These are phyloP conservation scores for Candida fluviatilis DNA, from an alignment of 805 yeast genomes.

Conservation along the genomic window DNA sequence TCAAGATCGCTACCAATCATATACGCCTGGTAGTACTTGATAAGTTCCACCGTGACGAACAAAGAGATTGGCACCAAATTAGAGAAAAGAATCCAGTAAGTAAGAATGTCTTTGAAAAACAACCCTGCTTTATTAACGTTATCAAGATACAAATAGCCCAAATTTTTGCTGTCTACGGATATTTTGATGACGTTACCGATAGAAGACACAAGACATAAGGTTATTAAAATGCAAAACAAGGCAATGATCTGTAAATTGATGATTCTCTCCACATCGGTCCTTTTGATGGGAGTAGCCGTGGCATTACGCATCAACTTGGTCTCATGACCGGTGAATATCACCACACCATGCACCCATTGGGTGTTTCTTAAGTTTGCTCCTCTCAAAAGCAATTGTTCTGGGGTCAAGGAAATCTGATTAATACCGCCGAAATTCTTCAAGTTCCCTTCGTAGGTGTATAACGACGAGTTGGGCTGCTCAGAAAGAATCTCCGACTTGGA, in stretches of 20 bases:
- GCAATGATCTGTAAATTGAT: conserved; percentile 91
- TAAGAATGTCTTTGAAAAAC: conserved; percentile 82
- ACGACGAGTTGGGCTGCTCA: conserved; percentile 90
- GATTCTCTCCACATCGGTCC: conserved; percentile 94
- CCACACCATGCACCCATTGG: conserved; percentile 91
- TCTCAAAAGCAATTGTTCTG: conserved; percentile 87
- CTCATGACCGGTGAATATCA: conserved; percentile 96
- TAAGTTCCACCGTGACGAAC: conserved; percentile 93
- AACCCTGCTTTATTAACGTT: conserved; percentile 64
- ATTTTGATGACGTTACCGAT: conserved; percentile 81
- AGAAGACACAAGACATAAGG: conserved; percentile 74
- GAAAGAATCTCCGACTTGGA: conserved; percentile 49
- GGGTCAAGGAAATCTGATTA: conserved; percentile 61
- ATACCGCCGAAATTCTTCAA: conserved; percentile 52
- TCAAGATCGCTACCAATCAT: conserved; percentile 94
- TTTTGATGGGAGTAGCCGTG: conserved; percentile 95
- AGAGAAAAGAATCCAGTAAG: conserved; percentile 95
- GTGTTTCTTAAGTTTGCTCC: conserved; percentile 97
- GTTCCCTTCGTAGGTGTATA: conserved; percentile 94
- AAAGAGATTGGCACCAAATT: conserved; percentile 96
- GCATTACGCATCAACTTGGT: conserved; percentile 98
- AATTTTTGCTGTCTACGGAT: conserved; percentile 44
- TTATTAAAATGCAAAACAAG: conserved; percentile 73
- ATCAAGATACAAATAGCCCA: conserved; percentile 64
- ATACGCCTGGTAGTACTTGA: conserved; percentile 92